Conservation (phyloP, 2,329 filamentous ascomycete genomes). For the Fusarium bactridioides region DNA sequence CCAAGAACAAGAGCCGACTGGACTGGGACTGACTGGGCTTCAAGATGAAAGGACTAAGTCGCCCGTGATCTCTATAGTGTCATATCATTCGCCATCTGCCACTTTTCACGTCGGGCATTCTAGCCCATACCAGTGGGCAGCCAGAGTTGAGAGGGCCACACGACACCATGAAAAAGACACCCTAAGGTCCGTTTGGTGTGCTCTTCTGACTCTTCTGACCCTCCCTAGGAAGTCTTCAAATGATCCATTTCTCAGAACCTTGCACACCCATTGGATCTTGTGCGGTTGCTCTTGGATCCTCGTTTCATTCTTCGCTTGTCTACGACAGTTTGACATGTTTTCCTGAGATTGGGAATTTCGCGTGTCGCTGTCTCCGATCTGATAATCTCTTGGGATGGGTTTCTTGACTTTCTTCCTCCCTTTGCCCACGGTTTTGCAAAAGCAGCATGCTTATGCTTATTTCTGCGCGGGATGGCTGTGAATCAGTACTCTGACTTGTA, state of each 20-base stretch:
- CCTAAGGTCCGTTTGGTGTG: conserved; percentile 31
- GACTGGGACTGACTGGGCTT: conserved; percentile 12
- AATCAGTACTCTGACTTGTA: conserved; percentile 2
- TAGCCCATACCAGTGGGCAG: conserved; percentile 31
- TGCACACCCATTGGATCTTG: conserved; percentile 24
- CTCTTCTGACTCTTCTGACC: conserved; percentile 39
- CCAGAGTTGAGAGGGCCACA: conserved; percentile 34
- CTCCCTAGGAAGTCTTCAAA: conserved; percentile 9
- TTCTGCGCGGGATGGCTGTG: neutral
- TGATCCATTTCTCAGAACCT: conserved; percentile 23
- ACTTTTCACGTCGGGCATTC: conserved; percentile 14
- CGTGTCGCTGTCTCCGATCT: conserved; percentile 1
- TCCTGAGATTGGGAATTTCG: conserved; percentile 29
- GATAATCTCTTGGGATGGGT: conserved; percentile 5
- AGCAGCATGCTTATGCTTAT: conserved; percentile 21
- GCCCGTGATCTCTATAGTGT: conserved; percentile 32
- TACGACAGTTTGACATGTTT: conserved; percentile 12
- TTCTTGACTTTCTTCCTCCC: conserved; percentile 17
- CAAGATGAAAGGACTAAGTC: conserved; percentile 15
- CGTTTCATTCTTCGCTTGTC: conserved; percentile 30
- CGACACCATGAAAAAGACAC: conserved; percentile 24
- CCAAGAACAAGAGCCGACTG: conserved; percentile 1
- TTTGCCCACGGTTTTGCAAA: conserved; percentile 3
- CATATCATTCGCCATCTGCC: conserved; percentile 29
- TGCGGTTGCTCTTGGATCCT: conserved; percentile 14